Percentiles rank a stretch among this genome's conserved stretches.
Conservation (phyloP, 352 stramenopile species). For the Globisporangium cylindrosporum region DNA sequence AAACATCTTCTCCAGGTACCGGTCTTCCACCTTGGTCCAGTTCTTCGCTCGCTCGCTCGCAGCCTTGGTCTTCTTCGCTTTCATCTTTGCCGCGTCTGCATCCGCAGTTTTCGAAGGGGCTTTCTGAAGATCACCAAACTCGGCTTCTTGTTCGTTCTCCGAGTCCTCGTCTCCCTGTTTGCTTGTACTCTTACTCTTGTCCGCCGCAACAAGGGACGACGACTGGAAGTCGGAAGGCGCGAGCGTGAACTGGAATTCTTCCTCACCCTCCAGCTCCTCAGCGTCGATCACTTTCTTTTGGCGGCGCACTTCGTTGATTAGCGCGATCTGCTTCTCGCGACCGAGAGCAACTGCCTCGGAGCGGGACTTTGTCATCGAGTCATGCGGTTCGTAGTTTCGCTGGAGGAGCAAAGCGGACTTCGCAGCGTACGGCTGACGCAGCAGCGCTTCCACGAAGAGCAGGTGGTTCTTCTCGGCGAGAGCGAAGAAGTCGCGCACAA, state of each 20-base stretch:
- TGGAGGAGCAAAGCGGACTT: constrained; percentile 74
- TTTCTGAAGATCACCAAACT: constrained; percentile 15
- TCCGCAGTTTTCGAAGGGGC: neutral
- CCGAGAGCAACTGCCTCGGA: constrained; percentile 62
- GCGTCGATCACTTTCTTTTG: constrained; percentile 71
- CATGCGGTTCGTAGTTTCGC: constrained; percentile 67
- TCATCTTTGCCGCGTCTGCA: neutral
- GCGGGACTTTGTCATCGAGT: constrained; percentile 59
- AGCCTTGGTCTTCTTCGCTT: constrained; percentile 18
- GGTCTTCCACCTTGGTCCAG: constrained; percentile 83
- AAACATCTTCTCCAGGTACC: constrained; percentile 77
- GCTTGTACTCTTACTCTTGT: neutral
- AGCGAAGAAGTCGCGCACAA: constrained; percentile 78
- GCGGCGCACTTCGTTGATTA: constrained; percentile 61
- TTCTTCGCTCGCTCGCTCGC: constrained; percentile 64
- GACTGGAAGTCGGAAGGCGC: constrained; percentile 56
- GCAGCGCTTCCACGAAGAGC: constrained; percentile 70
- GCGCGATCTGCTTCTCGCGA: constrained; percentile 48
- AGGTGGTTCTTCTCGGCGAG: constrained; percentile 78
- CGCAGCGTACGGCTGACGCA: constrained; percentile 68
- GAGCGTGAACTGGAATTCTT: constrained; percentile 78
- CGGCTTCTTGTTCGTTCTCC: constrained; percentile 22
- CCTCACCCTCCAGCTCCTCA: constrained; percentile 76
- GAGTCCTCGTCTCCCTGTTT: neutral
- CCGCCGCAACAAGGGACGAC: constrained; percentile 35